Conservation (phyloP, 2,329 filamentous ascomycete genomes). For the Botrytis elliptica region DNA sequence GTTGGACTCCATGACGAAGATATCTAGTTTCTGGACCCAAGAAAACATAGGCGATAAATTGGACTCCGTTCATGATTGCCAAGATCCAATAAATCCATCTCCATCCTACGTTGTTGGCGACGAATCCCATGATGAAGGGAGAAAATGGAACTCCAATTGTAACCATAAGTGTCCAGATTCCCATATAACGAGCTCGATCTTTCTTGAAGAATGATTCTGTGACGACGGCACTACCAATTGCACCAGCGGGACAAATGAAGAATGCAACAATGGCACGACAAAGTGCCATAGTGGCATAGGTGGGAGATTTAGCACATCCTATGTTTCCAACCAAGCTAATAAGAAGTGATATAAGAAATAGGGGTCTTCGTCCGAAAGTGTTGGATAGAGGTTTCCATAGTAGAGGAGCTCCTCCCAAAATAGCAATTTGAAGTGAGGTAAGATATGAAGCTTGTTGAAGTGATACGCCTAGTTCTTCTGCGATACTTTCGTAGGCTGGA, state of each 20-base stretch:
- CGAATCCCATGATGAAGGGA: conserved; percentile 40
- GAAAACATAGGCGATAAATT: conserved; percentile 56
- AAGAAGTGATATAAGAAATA: conserved; percentile 49
- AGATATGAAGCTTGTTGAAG: conserved; percentile 49
- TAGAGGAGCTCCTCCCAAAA: conserved; percentile 52
- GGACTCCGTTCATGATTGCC: conserved; percentile 55
- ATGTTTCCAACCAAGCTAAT: conserved; percentile 49
- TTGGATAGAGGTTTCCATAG: conserved; percentile 54
- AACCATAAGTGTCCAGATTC: conserved; percentile 48
- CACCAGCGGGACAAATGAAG: conserved; percentile 53
- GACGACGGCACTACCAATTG: conserved; percentile 53
- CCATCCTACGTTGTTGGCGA: conserved; percentile 37
- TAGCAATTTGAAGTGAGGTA: conserved; percentile 51
- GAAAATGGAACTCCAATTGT: conserved; percentile 27
- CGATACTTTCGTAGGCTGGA: conserved; percentile 49
- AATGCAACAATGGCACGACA: conserved; percentile 51
- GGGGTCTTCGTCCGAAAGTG: conserved; percentile 50
- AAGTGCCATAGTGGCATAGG: conserved; percentile 48
- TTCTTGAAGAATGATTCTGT: conserved; percentile 56
- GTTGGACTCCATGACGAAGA: conserved; percentile 37
- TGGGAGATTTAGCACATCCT: conserved; percentile 49
- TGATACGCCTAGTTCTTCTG: conserved; percentile 45
- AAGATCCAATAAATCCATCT: conserved; percentile 39
- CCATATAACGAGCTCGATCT: conserved; percentile 52
- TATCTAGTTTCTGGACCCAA: conserved; percentile 57